Evolutionary conservation across 805 yeast genomes (phyloP), one percentile per base, ranked within the genome.

Genomic region (Saccharomycopsis microspora): DNA sequence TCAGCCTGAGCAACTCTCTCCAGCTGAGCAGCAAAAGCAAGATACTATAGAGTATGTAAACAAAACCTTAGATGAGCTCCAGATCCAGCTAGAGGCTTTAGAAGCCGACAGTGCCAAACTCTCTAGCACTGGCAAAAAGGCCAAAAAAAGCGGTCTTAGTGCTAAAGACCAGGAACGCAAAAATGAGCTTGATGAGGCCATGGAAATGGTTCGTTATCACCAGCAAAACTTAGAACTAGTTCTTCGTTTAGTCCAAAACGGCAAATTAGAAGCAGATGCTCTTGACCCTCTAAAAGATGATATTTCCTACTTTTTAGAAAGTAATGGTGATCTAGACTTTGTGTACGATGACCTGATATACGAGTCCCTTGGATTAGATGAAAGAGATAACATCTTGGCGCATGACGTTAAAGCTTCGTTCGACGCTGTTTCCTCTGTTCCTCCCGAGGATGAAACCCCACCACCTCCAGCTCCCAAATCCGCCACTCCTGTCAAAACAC

Each of bases 291-390:
- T 87, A 49, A 80, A 82, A 60, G 97, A 90, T 46, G 97, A 90
- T 62, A 84, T 90, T 61, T 85, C 77, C 56, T 90, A 93, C 66
- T 89, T 86, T 63, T 93, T 93, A 32, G 97, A 93, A 56, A 84
- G 87, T 54, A 90, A 90, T 60, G 93, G 84, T 63, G 96, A 88
- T 48, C 89, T 80, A 4, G 96, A 89, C 58, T 90, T 88, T 62
- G 82, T 89, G 34, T 97, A 88, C 59, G 95, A 90, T 63, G 96
- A 89, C 57, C 88, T 86, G 9, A 76, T 90, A 52, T 93, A 90
- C 64, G 97, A 93, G 56, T 86, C 80, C 51, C 72, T 93, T 56
- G 88, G 82, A 41, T 74, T 88, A 41, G 80, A 72, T 50, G 82
- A 78, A 10, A 10, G 51, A 7, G 51, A 50, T 39, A 47, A 46